Evolutionary conservation across 192 early-diverging fungal species (phyloP), one percentile per base, ranked within the genome.

Genomic region (Coemansia sp.): DNA sequence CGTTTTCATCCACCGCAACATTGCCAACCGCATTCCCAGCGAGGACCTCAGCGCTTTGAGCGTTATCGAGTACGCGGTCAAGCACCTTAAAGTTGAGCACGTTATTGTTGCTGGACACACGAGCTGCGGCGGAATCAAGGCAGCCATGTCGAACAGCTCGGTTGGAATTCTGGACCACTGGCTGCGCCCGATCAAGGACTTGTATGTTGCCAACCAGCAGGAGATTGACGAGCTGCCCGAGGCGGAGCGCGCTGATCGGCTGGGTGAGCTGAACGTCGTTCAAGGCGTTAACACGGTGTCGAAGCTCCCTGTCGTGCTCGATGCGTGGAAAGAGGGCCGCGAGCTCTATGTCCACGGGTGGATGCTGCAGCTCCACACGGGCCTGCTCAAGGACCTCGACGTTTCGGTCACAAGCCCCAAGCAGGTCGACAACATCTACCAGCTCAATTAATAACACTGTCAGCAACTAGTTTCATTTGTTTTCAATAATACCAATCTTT

Each of bases 1-100:
- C 61, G 82, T 98, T 35, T 99, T 99, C 78, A 91, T 97, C 11
- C 94, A 97, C 81, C 86, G 97, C 67, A 99, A 98, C 83, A 96
- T 99, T 59, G 97, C 95, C 65, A 97, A 97, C 81, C 88, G 92
- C 43, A 86, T 98, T 26, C 80, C 78, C 5, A 85, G 88, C 73
- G 84, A 88, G 24, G 97, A 99, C 74, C 67, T 94, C 65, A 94
- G 86, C 65, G 81, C 80, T 37, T 83, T 93, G 7, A 90, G 90
- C 6, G 95, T 96, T 38, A 84, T 99, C 49, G 90, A 97, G 78
- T 99, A 93, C 61, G 93, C 95, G 20, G 93, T 99, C 55, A 88
- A 93, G 52, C 85, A 89, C 39, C 86, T 99, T 59, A 89, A 90
- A 69, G 93, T 99, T 59, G 87, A 95, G 68, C 93, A 99, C 66